phyloP scores from a whole-genome alignment of 2,329 filamentous ascomycete genomes.

The Aspergillus sp. region DNA sequence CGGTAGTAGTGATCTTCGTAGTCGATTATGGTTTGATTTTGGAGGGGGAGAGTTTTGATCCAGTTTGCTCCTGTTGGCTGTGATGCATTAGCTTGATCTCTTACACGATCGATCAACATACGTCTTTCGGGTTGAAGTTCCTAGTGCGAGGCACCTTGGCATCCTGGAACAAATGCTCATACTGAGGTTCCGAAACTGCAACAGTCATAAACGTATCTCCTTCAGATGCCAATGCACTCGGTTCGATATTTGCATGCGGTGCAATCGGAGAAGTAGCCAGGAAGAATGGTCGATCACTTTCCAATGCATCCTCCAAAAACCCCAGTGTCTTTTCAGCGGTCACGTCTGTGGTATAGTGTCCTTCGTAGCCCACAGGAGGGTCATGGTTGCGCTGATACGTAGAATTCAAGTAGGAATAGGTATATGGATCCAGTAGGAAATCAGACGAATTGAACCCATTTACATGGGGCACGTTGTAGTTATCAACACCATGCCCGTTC shows the following conservation, averaged over 20 bases:
- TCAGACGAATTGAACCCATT: conserved; percentile 22
- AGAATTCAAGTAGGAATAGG: conserved; percentile 59
- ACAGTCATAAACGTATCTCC: too few species aligned
- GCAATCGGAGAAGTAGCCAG: conserved; percentile 56
- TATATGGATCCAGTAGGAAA: conserved; percentile 40
- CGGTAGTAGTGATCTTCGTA: conserved; percentile 44
- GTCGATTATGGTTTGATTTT: conserved; percentile 35
- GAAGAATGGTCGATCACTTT: conserved; percentile 53
- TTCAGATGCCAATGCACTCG: too few species aligned
- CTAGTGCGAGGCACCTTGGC: conserved; percentile 51
- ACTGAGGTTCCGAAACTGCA: too few species aligned
- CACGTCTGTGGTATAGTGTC: conserved; percentile 50
- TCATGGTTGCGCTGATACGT: conserved; percentile 54
- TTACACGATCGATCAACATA: conserved; percentile 27
- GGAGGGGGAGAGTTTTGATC: conserved; percentile 32
- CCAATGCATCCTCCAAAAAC: conserved; percentile 53
- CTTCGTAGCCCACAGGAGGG: conserved; percentile 46
- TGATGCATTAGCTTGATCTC: background rate
- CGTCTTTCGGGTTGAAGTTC: conserved; percentile 57
- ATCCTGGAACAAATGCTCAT: conserved; percentile 53
- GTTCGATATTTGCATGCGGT: too few species aligned
- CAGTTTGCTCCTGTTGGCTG: conserved; percentile 35
- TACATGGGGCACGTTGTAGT: background rate
- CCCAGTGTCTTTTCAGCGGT: conserved; percentile 50
- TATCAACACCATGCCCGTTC: background rate